Evolutionary conservation across 2,329 filamentous ascomycete genomes (phyloP).

Genomic region (Metarhizium humberi): DNA sequence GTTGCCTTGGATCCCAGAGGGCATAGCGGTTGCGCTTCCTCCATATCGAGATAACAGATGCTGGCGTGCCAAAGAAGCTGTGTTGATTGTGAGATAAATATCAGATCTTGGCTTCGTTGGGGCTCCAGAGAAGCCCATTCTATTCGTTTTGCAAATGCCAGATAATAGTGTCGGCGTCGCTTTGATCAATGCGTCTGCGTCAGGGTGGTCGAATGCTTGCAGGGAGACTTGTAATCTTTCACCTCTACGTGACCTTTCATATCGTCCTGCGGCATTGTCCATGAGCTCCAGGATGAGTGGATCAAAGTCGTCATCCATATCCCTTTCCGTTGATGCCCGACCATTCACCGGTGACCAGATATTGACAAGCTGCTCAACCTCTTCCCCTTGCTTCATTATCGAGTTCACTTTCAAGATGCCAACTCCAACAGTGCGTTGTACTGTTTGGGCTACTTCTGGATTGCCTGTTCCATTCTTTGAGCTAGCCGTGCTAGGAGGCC

Average conservation of each 20-base stretch:
- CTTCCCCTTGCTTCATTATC: constrained; percentile 61
- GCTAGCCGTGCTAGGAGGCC: constrained; percentile 46
- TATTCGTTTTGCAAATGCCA: constrained; percentile 68
- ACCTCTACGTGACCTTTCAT: constrained; percentile 61
- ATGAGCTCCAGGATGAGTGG: constrained; percentile 65
- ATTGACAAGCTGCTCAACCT: constrained; percentile 65
- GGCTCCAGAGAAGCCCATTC: constrained; percentile 89
- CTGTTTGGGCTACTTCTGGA: constrained; percentile 18
- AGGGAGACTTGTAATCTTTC: constrained; percentile 74
- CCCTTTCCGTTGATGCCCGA: constrained; percentile 44
- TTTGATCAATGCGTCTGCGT: constrained; percentile 73
- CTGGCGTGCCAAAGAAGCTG: constrained; percentile 70
- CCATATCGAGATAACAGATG: constrained; percentile 55
- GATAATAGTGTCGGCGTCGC: constrained; percentile 82
- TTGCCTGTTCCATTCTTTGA: constrained; percentile 26
- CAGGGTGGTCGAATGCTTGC: constrained; percentile 65
- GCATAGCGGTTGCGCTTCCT: constrained; percentile 67
- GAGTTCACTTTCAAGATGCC: constrained; percentile 69
- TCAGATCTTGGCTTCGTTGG: constrained; percentile 84
- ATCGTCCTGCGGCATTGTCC: constrained; percentile 62
- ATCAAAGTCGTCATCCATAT: constrained; percentile 60
- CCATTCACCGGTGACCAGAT: constrained; percentile 62
- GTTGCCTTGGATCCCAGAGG: constrained; percentile 50
- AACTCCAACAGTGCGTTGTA: constrained; percentile 58
- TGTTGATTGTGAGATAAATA: constrained; percentile 82